Base-by-base conservation (phyloP, 2,329 filamentous ascomycete species). In the Mycosphaerella arachidis region DNA sequence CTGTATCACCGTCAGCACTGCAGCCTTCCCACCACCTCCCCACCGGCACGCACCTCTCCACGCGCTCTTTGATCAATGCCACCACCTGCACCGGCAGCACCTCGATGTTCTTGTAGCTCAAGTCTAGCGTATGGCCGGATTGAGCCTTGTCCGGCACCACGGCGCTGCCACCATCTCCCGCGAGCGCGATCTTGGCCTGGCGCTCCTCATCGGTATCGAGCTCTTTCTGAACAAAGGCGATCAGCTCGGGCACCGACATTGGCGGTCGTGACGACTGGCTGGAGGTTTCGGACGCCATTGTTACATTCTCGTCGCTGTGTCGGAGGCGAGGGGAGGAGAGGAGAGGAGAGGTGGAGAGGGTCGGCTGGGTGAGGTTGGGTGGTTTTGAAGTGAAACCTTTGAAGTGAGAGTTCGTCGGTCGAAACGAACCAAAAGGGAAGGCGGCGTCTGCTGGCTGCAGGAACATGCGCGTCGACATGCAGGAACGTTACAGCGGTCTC, bases 91-190 rank as follows among this genome's bases (percentile, higher is more conserved):
- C 86, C 0, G 88, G 88, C 58, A 91, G 75, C 63, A 81, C 83
- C 67, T 85, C 82, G 48, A 92, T 91, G 70, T 85, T 86, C 75
- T 87, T 88, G 68, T 89, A 86, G 73, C 89, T 90, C 64, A 92
- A 76, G 74, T 92, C 88, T 67, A 93, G 87, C 33, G 90, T 92
- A 60, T 91, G 84, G 60, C 90, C 89, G 1, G 86, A 85, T 62
- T 71, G 71, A 29, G 66, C 60, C 55, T 69, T 69, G 45, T 58
- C 63, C 48, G 65, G 64, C 58, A 72, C 57, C 40, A 67, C 68
- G 40, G 60, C 68, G 12, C 29, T n/a, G 30, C 50, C 50, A 52
- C 30, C 50, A 9, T 60, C 61, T 48, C 61, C 63, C 33, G 61
- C 61, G 18, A 66, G 65, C 48, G 64, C 60, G 46, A 68, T 66